Evolutionary conservation across 1,284 basidiomycete genomes (phyloP).

Genomic region (Phylloboletellus chloephorus): DNA sequence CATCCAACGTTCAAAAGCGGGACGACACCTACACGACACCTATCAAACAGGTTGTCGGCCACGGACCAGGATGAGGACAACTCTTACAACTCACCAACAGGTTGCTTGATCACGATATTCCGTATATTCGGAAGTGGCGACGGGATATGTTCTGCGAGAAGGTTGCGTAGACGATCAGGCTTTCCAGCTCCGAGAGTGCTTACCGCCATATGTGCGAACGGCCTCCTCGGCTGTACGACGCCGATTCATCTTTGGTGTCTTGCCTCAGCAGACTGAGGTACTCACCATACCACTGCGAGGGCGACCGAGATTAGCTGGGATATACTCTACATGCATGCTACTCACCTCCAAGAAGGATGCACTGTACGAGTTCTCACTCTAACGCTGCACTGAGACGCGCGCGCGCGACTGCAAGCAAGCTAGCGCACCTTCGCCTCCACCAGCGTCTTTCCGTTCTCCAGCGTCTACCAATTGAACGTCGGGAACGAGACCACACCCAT

Average conservation of each 20-base stretch:
- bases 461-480: conserved; percentile 48
- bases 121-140: conserved; percentile 67
- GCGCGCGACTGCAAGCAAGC: neutral
- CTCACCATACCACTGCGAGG: conserved; percentile 69
- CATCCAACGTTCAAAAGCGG: neutral
- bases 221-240: conserved; percentile 72
- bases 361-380: conserved; percentile 79
- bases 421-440: conserved; percentile 65
- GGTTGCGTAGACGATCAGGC: conserved; percentile 3
- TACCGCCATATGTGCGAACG: conserved; percentile 77
- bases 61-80: neutral
- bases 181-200: conserved; percentile 12
- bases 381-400: conserved; percentile 1
- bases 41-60: conserved; percentile 20
- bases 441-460: conserved; percentile 91
- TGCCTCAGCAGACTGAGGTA: neutral
- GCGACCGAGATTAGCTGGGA: conserved; percentile 8
- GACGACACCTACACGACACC: conserved; percentile 52
- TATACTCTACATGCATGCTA: neutral
- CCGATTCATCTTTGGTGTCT: neutral
- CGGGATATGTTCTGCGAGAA: conserved; percentile 69
- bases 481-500: conserved; percentile 9
- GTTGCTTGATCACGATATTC: conserved; percentile 93
- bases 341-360: conserved; percentile 79
- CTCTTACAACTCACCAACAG: conserved; percentile 59